Evolutionary conservation across 1,284 basidiomycete genomes (phyloP).

Genomic region (Malassezia nana): DNA sequence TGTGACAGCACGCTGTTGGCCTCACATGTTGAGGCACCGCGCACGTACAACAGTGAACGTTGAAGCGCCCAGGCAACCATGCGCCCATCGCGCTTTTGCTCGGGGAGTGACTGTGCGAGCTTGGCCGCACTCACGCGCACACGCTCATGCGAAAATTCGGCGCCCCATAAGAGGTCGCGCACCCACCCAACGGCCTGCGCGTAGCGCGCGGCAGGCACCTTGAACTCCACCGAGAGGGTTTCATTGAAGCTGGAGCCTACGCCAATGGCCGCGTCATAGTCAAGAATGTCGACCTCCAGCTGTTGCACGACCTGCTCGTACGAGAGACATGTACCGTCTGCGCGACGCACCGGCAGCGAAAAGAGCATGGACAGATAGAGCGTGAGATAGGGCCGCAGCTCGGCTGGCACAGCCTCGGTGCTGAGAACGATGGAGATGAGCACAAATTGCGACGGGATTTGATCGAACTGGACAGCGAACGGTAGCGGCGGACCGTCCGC

Average conservation of each 20-base stretch:
- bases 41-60: constrained; percentile 61
- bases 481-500: constrained; percentile 63
- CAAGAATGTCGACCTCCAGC: constrained; percentile 82
- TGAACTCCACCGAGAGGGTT: constrained; percentile 62
- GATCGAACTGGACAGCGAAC: constrained; percentile 78
- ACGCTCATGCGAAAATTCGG: constrained; percentile 74
- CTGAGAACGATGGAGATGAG: constrained; percentile 63
- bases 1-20: constrained; percentile 65
- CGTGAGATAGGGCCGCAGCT: constrained; percentile 57
- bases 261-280: constrained; percentile 70
- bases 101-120: constrained; percentile 80
- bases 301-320: constrained; percentile 86
- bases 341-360: constrained; percentile 68
- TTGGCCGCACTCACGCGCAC: constrained; percentile 79
- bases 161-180: constrained; percentile 73
- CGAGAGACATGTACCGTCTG: constrained; percentile 61
- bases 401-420: constrained; percentile 36
- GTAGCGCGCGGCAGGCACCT: constrained; percentile 69
- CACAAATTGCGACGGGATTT: constrained; percentile 71
- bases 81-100: constrained; percentile 79
- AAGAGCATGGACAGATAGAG: constrained; percentile 82
- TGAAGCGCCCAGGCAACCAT: constrained; percentile 68
- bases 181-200: constrained; percentile 76
- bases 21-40: constrained; percentile 63
- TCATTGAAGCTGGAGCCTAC: constrained; percentile 59